Base-by-base conservation (phyloP, 805 yeast genomes). In the Tetrapisispora fleetii region DNA sequence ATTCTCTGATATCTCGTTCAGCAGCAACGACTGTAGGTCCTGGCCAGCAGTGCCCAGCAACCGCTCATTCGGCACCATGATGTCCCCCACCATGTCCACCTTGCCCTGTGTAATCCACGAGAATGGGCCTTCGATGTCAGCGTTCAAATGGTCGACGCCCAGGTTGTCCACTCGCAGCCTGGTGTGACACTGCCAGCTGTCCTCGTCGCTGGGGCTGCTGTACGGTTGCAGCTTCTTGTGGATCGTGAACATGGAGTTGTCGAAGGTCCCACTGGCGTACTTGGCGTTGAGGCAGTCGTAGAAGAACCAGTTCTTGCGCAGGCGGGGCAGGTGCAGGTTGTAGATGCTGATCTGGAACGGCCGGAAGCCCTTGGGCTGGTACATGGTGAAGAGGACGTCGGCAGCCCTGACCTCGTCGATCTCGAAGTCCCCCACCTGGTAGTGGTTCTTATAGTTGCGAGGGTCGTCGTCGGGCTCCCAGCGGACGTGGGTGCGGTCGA, bases 91-190 rank as follows among this genome's bases (percentile, higher is more conserved):
- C 81, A 93, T 83, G 65, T 93, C 97, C 21, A 91, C 98, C 46
- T 80, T 80, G 14, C 99, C 99, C 52, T 78, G 76, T 6, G 87
- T 80, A 48, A 93, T 91, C 99, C 99, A 93, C 7, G 98, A 97
- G 66, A 93, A 88, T 13, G 98, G 96, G 0, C 99, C 99, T 48
- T 81, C 81, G 49, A 86, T 76, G 0, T 97, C 98, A 1, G 86
- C 78, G 61, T 93, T 93, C 50, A 93, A 68, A 66, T 93, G 98
- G 56, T 91, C 95, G 37, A 93, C 77, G 59, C 80, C 82, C 48
- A 93, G 76, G 28, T 88, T 81, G 62, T 93, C 98, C 36, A 90
- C 83, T 45, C 98, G 70, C 52, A 88, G 73, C 40, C 96, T 73
- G 1, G 91, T 87, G 13, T 85, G 78, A 49, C 82, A 73, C 51